Conservation (phyloP, 2,329 filamentous ascomycete species). For the Monilinia aucupariae region DNA sequence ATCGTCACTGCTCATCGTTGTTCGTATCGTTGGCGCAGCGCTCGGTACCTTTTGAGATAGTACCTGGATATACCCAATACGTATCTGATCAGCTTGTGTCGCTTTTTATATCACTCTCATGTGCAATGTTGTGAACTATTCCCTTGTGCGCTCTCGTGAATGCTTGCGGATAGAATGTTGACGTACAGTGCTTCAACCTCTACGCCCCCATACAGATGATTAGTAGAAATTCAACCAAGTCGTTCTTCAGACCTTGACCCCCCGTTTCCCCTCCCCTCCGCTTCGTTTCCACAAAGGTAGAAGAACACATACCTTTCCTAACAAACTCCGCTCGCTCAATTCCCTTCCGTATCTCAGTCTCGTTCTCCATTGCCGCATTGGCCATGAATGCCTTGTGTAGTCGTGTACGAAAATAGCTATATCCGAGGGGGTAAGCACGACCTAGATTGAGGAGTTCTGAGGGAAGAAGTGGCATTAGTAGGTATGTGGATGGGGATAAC, state of each 20-base stretch:
- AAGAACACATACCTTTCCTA: conserved; percentile 63
- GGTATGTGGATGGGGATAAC: neutral
- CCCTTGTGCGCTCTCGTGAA: neutral
- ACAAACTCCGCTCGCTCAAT: conserved; percentile 81
- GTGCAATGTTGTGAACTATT: neutral
- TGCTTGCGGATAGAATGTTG: neutral
- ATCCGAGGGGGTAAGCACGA: conserved; percentile 81
- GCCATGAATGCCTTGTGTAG: conserved; percentile 81
- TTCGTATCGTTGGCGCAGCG: conserved; percentile 72
- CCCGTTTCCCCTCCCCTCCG: too few species aligned
- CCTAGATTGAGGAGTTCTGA: conserved; percentile 80
- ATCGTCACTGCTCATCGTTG: conserved; percentile 22
- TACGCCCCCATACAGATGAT: conserved; percentile 35
- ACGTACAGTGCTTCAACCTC: conserved; percentile 90
- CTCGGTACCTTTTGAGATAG: conserved; percentile 86
- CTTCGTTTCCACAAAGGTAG: neutral
- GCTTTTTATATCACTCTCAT: neutral
- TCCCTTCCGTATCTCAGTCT: conserved; percentile 67
- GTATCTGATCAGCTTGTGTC: conserved; percentile 10
- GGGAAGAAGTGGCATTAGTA: neutral
- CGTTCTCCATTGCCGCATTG: conserved; percentile 64
- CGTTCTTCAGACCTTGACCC: too few species aligned
- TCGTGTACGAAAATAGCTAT: conserved; percentile 71
- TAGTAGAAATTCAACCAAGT: neutral
- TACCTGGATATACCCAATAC: conserved; percentile 52